Evolutionary conservation across 345 rosid genomes (phyloP), one percentile per base, ranked within the genome.

Genomic region (Triadica sebifera): DNA sequence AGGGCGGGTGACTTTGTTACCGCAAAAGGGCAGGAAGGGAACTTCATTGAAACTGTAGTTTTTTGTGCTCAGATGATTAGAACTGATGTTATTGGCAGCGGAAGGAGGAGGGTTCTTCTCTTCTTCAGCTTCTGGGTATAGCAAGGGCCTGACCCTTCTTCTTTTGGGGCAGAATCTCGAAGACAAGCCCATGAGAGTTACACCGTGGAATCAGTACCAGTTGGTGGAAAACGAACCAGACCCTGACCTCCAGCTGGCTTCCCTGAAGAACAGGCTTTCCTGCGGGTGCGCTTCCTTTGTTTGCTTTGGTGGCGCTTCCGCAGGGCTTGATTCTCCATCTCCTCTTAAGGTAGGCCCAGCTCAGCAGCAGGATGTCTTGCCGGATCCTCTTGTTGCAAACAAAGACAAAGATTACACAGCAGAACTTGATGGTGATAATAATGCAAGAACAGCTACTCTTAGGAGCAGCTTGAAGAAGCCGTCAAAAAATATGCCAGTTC

Each of bases 61-160:
- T 46, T 78, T 85, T 80, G 80, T 80, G 80, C 73, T 74, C 89
- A 83, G 88, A 90, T 95, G 98, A 89, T 82, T 83, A 86, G 87
- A 82, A 87, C 92, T 82, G 87, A 95, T 95, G 99, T 90, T 95
- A 90, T 85, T 93, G 74, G 92, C 94, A 83, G 94, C 88, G 76
- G 97, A 93, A 93, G 98, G 98, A 89, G 97, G 99, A 78, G 92
- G 96, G 59, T 93, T 95, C 83, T 95, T 95, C 92, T 93, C 96
- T 86, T 85, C 98, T 83, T 93, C 99, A 65, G 95, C 97, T 68
- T 91, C 94, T 73, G 97, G 99, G 85, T 90, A 88, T 90, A 93
- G 93, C 68, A 91, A 89, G 78, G 96, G 97, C 39, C 72, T 95
- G 78, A 78, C 96, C 86, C 97, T 95, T 83, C 96, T 95, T 73